phyloP scores from a whole-genome alignment of 108 stramenopile species.

The Epithemia pelagica region DNA sequence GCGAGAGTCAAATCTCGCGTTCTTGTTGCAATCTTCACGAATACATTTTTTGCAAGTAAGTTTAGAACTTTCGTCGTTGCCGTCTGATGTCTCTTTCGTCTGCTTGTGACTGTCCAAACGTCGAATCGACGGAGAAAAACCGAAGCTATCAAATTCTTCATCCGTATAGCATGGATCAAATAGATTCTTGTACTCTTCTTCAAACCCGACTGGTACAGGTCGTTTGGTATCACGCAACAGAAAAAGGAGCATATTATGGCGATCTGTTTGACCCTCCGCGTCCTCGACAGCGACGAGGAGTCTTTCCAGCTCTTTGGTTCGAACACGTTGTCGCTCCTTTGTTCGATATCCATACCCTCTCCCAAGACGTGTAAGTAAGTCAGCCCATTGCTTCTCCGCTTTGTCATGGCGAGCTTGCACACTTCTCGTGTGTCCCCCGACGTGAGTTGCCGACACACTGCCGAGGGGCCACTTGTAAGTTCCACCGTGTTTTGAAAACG shows the following conservation, averaged over 20 bases:
- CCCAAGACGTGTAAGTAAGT: constrained; percentile 44
- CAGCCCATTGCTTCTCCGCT: constrained; percentile 80
- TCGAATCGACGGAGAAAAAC: not conserved
- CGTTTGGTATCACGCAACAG: constrained; percentile 60
- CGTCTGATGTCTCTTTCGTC: not conserved
- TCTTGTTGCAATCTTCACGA: constrained; percentile 40
- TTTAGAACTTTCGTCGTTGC: not conserved
- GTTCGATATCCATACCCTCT: constrained; percentile 26
- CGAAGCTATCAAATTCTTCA: not conserved
- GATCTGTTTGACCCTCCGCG: constrained; percentile 75
- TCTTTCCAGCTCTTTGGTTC: constrained; percentile 70
- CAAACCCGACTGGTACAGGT: constrained; percentile 65
- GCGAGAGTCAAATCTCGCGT: constrained; percentile 68
- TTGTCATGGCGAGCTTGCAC: constrained; percentile 76
- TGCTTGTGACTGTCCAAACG: not conserved
- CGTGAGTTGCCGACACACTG: constrained; percentile 58
- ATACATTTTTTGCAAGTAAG: constrained; percentile 18
- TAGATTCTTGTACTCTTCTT: constrained; percentile 47
- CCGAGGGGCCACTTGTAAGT: constrained; percentile 82
- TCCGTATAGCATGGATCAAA: constrained; percentile 51
- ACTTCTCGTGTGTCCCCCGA: constrained; percentile 65
- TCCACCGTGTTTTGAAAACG: constrained; percentile 72
- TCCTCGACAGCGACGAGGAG: constrained; percentile 64
- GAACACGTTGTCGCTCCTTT: constrained; percentile 53
- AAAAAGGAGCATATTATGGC: constrained; percentile 83